Conservation (phyloP, 108 stramenopile genomes). For the Skeletonema potamos region DNA sequence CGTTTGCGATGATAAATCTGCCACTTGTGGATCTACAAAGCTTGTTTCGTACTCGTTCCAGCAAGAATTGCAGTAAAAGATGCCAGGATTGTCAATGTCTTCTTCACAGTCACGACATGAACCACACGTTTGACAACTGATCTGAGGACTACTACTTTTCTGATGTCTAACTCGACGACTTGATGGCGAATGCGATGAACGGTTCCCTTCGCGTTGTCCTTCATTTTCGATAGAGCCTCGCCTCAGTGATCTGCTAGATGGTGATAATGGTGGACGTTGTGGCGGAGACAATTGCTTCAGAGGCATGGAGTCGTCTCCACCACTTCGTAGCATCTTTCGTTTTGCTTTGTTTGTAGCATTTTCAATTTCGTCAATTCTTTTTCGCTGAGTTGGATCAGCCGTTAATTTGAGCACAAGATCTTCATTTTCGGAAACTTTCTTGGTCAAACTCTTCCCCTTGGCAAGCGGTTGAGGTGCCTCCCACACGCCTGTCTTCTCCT, state of each 20-base stretch:
- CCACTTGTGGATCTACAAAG: background rate
- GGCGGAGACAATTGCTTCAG: slow-evolving; percentile 2
- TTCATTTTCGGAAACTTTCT: slow-evolving; percentile 46
- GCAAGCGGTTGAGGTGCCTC: slow-evolving; percentile 41
- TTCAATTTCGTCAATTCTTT: slow-evolving; percentile 39
- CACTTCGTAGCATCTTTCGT: slow-evolving; percentile 13
- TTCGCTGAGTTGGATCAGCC: slow-evolving; percentile 37
- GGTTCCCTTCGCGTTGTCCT: background rate
- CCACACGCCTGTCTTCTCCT: slow-evolving; percentile 51
- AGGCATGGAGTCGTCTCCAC: background rate
- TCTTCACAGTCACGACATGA: slow-evolving; percentile 48
- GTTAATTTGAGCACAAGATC: slow-evolving; percentile 53
- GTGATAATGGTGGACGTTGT: background rate
- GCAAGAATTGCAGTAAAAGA: slow-evolving; percentile 52
- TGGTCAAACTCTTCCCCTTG: slow-evolving; percentile 28
- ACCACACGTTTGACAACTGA: slow-evolving; percentile 48
- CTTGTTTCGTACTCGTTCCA: slow-evolving; percentile 59
- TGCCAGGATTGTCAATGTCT: slow-evolving; percentile 55
- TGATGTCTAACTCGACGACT: background rate
- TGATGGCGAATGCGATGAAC: background rate
- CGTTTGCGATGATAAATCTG: background rate
- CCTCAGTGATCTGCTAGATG: background rate
- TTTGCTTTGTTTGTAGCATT: slow-evolving; percentile 19
- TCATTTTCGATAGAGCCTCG: background rate
- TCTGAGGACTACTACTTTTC: slow-evolving; percentile 6